phyloP scores from a whole-genome alignment of 352 stramenopile species.

The Phytophthora colocasiae region DNA sequence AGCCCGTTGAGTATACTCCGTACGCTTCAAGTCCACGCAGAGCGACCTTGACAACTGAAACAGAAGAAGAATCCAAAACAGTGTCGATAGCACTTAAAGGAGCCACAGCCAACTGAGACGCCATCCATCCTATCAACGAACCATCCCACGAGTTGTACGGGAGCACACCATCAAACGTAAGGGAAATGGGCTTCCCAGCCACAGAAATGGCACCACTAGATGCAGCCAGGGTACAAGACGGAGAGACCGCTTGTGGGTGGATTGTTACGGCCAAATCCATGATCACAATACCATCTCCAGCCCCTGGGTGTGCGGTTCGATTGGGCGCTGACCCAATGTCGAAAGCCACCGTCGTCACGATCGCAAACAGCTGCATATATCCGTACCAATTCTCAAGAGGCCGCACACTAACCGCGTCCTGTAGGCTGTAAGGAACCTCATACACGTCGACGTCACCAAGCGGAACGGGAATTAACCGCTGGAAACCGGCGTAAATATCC shows the following conservation, averaged over 20 bases:
- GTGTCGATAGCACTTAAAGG: constrained; percentile 12
- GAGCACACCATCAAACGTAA: constrained; percentile 21
- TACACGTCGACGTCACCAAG: constrained; percentile 42
- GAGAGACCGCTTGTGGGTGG: constrained; percentile 28
- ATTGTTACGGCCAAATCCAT: constrained; percentile 47
- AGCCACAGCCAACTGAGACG: constrained; percentile 24
- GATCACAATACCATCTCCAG: constrained; percentile 45
- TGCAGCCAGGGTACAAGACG: constrained; percentile 21
- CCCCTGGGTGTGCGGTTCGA: constrained; percentile 38
- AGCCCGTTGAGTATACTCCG: constrained; percentile 17
- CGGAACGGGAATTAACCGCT: constrained; percentile 17
- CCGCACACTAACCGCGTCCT: constrained; percentile 38
- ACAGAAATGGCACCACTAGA: constrained; percentile 20
- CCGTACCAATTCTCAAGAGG: constrained; percentile 39
- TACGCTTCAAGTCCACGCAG: constrained; percentile 23
- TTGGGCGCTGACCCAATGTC: constrained; percentile 37
- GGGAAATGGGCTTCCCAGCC: constrained; percentile 30
- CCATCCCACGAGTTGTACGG: constrained; percentile 17
- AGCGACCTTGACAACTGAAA: neutral
- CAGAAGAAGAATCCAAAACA: constrained; percentile 7
- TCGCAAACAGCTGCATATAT: constrained; percentile 48
- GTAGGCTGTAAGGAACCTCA: constrained; percentile 41
- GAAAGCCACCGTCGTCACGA: constrained; percentile 52
- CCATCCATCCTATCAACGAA: constrained; percentile 21
- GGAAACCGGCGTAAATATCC: constrained; percentile 50